Evolutionary conservation across 2,329 filamentous ascomycete genomes (phyloP).

Genomic region (Raffaelea ambrosiae): DNA sequence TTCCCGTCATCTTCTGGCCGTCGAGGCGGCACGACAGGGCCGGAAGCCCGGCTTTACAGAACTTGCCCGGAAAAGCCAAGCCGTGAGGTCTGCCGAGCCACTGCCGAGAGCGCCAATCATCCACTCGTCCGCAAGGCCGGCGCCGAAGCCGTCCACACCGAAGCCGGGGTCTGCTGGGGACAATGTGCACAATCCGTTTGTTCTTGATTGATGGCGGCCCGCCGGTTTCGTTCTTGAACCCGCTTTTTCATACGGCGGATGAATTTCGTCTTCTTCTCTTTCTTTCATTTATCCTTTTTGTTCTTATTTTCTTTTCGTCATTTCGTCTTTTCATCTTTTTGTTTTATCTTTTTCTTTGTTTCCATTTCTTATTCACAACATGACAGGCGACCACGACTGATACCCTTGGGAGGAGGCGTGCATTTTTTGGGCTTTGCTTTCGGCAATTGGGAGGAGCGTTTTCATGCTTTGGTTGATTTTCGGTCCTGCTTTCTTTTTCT

Average conservation of each 20-base stretch:
- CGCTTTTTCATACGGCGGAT: not conserved
- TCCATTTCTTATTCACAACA: not conserved
- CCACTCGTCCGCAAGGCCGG: too few relatives aligned
- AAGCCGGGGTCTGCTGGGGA: not conserved
- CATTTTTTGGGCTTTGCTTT: not conserved
- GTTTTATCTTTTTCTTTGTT: not conserved
- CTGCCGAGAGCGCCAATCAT: too few relatives aligned
- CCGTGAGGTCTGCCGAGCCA: too few relatives aligned
- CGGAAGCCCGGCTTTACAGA: too few relatives aligned
- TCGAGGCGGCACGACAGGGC: too few relatives aligned
- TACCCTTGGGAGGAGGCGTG: too few relatives aligned
- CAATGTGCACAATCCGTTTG: conserved; percentile 4
- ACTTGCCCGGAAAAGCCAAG: too few relatives aligned
- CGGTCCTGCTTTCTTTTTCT: too few relatives aligned
- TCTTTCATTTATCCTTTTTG: not conserved
- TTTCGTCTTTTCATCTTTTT: not conserved
- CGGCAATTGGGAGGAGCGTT: too few relatives aligned
- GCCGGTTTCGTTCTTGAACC: not conserved
- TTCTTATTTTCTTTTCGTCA: not conserved
- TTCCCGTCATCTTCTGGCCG: too few relatives aligned
- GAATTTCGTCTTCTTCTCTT: not conserved
- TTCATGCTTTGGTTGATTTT: not conserved
- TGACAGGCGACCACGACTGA: not conserved
- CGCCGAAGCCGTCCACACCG: too few relatives aligned
- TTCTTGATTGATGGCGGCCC: conserved; percentile 5